Evolutionary conservation across 306 rosid species (phyloP).

Genomic region (Vigna hirtella): DNA sequence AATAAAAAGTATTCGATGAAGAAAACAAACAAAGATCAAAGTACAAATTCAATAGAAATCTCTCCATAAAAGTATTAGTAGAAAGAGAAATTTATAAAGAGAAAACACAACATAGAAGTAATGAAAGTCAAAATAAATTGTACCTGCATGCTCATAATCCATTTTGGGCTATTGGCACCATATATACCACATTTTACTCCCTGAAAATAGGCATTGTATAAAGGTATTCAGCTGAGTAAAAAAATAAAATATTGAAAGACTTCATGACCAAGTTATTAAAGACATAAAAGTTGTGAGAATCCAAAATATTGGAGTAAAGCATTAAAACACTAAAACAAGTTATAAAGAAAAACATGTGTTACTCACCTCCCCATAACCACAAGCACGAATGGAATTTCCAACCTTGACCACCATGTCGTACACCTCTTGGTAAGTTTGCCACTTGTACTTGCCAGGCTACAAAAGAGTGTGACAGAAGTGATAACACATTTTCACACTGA

Average conservation of each 20-base stretch:
- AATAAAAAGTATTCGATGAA: not conserved
- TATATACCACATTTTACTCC: constrained; percentile 87
- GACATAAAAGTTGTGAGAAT: constrained; percentile 14
- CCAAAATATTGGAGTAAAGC: constrained; percentile 2
- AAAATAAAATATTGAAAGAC: not conserved
- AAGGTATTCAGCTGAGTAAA: not conserved
- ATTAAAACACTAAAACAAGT: not conserved
- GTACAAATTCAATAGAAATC: constrained; percentile 25
- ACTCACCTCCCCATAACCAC: constrained; percentile 73
- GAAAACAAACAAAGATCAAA: not conserved
- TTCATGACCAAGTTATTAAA: not conserved
- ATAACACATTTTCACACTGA: not conserved
- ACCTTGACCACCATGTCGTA: constrained; percentile 67
- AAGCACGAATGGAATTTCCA: constrained; percentile 71
- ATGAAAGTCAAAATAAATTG: constrained; percentile 22
- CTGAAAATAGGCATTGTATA: constrained; percentile 49
- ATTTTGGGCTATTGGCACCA: constrained; percentile 78
- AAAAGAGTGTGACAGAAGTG: constrained; percentile 33
- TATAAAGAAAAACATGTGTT: not conserved
- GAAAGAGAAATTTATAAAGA: not conserved
- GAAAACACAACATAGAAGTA: not conserved
- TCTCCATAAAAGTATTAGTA: constrained; percentile 5
- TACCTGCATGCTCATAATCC: constrained; percentile 96
- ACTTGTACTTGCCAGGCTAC: constrained; percentile 78
- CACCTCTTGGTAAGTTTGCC: constrained; percentile 78